Base-by-base conservation (phyloP, 495 filamentous ascomycete genomes). In the Durotheca rogersii region DNA sequence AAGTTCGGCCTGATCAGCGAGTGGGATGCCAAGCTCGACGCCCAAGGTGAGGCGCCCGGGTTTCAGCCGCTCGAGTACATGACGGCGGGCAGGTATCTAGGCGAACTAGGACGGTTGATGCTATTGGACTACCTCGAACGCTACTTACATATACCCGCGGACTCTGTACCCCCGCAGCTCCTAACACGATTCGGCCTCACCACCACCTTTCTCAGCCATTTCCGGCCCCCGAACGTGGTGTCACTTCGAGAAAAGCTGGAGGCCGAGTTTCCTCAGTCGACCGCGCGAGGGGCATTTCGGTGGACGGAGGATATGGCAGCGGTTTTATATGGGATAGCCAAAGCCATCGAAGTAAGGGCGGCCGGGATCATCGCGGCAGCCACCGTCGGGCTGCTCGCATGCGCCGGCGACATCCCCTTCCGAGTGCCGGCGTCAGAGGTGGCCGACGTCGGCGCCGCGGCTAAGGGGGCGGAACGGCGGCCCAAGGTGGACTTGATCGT, bases 61-160 rank as follows among this genome's bases (percentile, higher is more conserved):
- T 92, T 92, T 59, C 87, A 91, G 60, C 89, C 89, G 1, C 83
- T 92, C 44, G 89, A 94, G 67, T 90, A 91, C 64, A 89, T 94
- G 86, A 90, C 87, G 1, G 80, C 85, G 12, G 89, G 89, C 0
- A 77, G 88, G 12, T 94, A 94, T 61, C 76, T 94, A 11, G 89
- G 89, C 35, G 89, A 92, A 71, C 74, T 94, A n/a, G 83, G 82
- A 18, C 79, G 89, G 7, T 61, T 91, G 4, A 81, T 89, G 15
- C 75, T 86, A 32, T 67, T 84, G 21, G 86, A 90, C 52, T 84
- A 85, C 47, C 69, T 89, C 18, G 73, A 71, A 1, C 74, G 74
- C 15, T 54, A 75, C 6, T 51, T 72, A 7, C 60, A 66, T 14
- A 37, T 72, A 2, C 45, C 64, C 2, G 39, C 66, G 12, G 64